phyloP scores from a whole-genome alignment of 768 basidiomycete genomes.

The Podaxis sp. region DNA sequence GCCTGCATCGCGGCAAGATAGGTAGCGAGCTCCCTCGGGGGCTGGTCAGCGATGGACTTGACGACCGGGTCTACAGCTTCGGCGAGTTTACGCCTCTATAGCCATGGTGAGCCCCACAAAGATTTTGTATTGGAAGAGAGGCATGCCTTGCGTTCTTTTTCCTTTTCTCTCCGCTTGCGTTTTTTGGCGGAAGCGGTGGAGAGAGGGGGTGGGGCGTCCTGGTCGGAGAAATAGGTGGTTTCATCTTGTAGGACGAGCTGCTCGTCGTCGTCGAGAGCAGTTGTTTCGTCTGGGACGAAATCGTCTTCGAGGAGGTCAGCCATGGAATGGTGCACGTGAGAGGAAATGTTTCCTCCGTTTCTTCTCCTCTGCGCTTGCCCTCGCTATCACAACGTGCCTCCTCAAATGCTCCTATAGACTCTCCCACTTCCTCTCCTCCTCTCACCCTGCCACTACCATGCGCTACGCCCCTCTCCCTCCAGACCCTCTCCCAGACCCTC shows the following conservation, averaged over 20 bases:
- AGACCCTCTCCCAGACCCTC: background rate
- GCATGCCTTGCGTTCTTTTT: constrained; percentile 73
- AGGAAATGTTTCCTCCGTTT: background rate
- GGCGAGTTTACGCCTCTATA: constrained; percentile 64
- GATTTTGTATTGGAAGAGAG: constrained; percentile 29
- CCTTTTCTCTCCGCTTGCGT: constrained; percentile 70
- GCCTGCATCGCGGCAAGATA: constrained; percentile 67
- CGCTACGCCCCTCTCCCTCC: constrained; percentile 12
- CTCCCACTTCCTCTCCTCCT: background rate
- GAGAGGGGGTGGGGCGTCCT: constrained; percentile 7
- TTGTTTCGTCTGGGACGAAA: constrained; percentile 47
- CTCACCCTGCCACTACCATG: constrained; percentile 6
- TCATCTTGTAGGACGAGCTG: constrained; percentile 21
- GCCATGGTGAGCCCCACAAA: background rate
- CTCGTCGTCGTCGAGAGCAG: constrained; percentile 34
- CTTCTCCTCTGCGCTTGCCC: background rate
- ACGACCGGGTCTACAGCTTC: constrained; percentile 35
- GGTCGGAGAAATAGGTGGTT: constrained; percentile 16
- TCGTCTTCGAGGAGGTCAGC: constrained; percentile 88
- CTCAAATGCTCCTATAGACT: constrained; percentile 9
- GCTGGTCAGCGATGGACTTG: constrained; percentile 54
- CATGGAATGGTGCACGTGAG: constrained; percentile 12
- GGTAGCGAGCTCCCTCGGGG: constrained; percentile 55
- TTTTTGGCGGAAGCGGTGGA: constrained; percentile 46
- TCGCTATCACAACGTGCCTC: constrained; percentile 10